Evolutionary conservation across 1,139 yeast species (phyloP), one percentile per base, ranked within the genome.

Genomic region (Debaryomyces robertsiae): DNA sequence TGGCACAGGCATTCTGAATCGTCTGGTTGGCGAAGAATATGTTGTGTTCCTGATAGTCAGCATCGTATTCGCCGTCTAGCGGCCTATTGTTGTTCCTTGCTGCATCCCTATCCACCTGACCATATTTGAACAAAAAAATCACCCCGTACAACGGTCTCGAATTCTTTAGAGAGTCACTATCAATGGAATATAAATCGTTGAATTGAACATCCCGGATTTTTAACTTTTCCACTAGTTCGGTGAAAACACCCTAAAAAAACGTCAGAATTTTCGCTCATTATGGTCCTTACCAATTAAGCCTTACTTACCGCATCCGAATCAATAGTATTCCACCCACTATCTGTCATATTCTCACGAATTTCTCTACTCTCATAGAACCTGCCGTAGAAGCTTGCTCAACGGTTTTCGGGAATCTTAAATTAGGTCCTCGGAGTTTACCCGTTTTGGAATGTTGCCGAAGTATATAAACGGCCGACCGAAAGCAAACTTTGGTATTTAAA

Each of bases 1-100:
- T 83, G n/a, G 85, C 90, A 60, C 90, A 83, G 1, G 90, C 88
- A 54, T 83, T 81, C 50, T 80, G 82, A 39, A 82, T 80, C 27
- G 79, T 77, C 56, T 83, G 90, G 41, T 73, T 74, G 5, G 88
- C 88, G 55, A 83, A 83, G 56, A 81, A 82, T 9, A 80, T 57
- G 6, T 61, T 62, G 5, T 65, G 54, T 1, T 59, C 55, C 36
- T 62, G 67, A 46, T 69, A 71, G 2, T 65, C 60, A 1, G 49
- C 48, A 45, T 75, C 81, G 48, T 72, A 79, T 6, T 49, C 57
- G 0, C 84, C 85, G 36, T 63, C 68, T 13, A 68, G 47, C 6
- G 79, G 80, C 40, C 44, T 43, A 43, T 65, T 58, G 2, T 58
- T 61, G 33, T 52, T 40, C 29, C 51, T 46, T 18, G 69, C 66